phyloP scores from a whole-genome alignment of 257 asterid species.

The Verbena officinalis region DNA sequence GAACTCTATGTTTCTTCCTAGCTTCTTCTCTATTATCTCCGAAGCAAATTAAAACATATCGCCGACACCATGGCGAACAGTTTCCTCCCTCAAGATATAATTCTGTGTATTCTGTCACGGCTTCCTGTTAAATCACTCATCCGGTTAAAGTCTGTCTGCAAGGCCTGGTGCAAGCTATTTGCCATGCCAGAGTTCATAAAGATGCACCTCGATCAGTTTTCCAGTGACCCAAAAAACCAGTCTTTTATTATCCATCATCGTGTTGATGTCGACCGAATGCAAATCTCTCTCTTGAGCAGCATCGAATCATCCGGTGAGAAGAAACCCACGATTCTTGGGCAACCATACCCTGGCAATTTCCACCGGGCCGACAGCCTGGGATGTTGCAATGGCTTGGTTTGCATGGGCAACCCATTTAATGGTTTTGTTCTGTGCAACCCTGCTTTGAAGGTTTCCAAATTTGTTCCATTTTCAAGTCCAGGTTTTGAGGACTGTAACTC shows the following conservation, averaged over 20 bases:
- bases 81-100: background rate
- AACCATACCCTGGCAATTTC: background rate
- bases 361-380: background rate
- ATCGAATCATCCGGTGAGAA: background rate
- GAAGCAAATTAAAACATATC: too few relatives aligned
- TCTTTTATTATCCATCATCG: background rate
- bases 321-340: background rate
- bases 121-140: background rate
- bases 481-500: background rate
- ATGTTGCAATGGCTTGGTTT: background rate
- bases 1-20: too few relatives aligned
- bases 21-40: too few relatives aligned
- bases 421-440: slow-evolving; percentile 1
- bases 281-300: background rate
- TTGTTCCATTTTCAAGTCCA: background rate
- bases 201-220: background rate
- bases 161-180: background rate
- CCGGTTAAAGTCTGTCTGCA: slow-evolving; percentile 4
- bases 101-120: background rate
- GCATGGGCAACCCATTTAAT: background rate
- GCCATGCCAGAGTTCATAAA: background rate
- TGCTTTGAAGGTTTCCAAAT: background rate
- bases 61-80: background rate
- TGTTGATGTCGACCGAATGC: too few relatives aligned
- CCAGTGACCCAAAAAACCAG: background rate